A percentile compares a stretch with the other conserved stretches of the same genome.
These are phyloP conservation scores for Durio zibethinus DNA, from an alignment of 345 rosid species.

Conservation along the genomic window DNA sequence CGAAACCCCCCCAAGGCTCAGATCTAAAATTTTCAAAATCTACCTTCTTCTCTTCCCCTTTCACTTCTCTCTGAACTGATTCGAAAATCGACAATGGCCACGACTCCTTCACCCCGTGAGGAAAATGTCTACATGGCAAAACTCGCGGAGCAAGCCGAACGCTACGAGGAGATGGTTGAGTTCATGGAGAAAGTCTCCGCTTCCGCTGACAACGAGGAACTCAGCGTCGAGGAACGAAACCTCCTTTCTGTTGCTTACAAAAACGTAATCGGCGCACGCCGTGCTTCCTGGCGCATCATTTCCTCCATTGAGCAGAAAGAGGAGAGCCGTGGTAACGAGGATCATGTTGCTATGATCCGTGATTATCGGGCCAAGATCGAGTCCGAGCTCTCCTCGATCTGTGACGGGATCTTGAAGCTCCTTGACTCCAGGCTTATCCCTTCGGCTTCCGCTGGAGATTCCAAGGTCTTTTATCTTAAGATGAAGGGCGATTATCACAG, in stretches of 20 bases:
- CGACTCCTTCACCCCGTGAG: constrained; percentile 53
- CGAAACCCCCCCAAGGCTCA: constrained; percentile 3
- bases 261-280: constrained; percentile 93
- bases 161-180: constrained; percentile 94
- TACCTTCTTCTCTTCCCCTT: background rate
- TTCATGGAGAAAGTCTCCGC: constrained; percentile 84
- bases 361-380: constrained; percentile 84
- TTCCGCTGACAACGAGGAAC: constrained; percentile 56
- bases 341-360: constrained; percentile 72
- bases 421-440: constrained; percentile 73
- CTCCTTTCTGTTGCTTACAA: constrained; percentile 97
- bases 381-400: constrained; percentile 66
- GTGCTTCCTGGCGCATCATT: constrained; percentile 89
- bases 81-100: constrained; percentile 35
- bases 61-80: constrained; percentile 15
- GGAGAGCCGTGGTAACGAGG: constrained; percentile 91
- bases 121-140: constrained; percentile 88
- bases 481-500: constrained; percentile 94
- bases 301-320: constrained; percentile 91
- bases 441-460: constrained; percentile 65
- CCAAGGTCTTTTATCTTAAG: constrained; percentile 82
- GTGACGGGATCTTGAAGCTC: constrained; percentile 78
- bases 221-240: constrained; percentile 81
- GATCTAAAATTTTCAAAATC: constrained; percentile 11
- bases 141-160: constrained; percentile 94